phyloP scores from a whole-genome alignment of 495 filamentous ascomycete species.

The Neurospora sp. region DNA sequence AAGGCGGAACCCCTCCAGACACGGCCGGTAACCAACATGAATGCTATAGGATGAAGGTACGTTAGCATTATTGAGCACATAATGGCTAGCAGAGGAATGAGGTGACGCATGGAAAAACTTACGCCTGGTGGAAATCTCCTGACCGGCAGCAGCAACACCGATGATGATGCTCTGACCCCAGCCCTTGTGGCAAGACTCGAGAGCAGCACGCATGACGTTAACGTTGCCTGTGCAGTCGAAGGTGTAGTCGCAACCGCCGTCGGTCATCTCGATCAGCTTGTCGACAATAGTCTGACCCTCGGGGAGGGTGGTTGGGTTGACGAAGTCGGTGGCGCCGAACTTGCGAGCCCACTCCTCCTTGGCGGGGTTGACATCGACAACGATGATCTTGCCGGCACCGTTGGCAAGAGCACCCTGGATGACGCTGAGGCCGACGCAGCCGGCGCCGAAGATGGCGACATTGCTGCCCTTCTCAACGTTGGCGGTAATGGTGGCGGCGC shows the following conservation, averaged over 20 bases:
- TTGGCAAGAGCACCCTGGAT: conserved; percentile 91
- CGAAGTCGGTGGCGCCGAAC: conserved; percentile 94
- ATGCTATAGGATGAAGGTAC: conserved; percentile 50
- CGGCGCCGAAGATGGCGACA: conserved; percentile 91
- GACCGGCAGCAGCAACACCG: conserved; percentile 92
- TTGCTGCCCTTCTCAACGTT: conserved; percentile 80
- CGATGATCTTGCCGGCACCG: conserved; percentile 82
- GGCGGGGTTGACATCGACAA: conserved; percentile 82
- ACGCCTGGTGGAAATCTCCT: conserved; percentile 95
- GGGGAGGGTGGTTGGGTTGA: conserved; percentile 76
- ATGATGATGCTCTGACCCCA: conserved; percentile 99
- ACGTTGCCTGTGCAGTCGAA: conserved; percentile 99
- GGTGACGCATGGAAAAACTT: conserved; percentile 33
- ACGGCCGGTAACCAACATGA: conserved; percentile 96
- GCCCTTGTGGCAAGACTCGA: conserved; percentile 98
- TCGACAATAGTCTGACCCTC: conserved; percentile 73
- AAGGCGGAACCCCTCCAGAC: conserved; percentile 98
- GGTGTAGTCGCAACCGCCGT: conserved; percentile 96
- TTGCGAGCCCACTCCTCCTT: conserved; percentile 90
- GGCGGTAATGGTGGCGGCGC: conserved; percentile 86
- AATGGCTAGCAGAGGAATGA: not conserved
- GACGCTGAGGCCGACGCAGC: conserved; percentile 89
- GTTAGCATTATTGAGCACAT: conserved; percentile 11
- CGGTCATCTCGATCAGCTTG: conserved; percentile 94
- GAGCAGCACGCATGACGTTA: conserved; percentile 85